A percentile compares a stretch with the other conserved stretches of the same genome.
These are phyloP conservation scores for Solioccasus polychromus DNA, from an alignment of 768 basidiomycete genomes.

Conservation along the genomic window DNA sequence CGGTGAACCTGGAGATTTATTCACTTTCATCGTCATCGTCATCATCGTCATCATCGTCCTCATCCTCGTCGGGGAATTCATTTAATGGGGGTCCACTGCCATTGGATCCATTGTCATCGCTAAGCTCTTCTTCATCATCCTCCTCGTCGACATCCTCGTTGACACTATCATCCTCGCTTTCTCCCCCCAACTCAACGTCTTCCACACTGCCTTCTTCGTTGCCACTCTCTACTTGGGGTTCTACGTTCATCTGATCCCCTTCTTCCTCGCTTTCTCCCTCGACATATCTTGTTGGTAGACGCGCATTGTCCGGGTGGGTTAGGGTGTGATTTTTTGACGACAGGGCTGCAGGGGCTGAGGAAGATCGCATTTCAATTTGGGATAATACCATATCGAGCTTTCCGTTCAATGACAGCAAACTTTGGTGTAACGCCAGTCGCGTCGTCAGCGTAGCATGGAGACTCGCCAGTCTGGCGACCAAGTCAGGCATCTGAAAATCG, in stretches of 20 bases:
- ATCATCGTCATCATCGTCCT: constrained; percentile 62
- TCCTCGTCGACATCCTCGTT: constrained; percentile 43
- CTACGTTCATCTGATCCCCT: constrained; percentile 55
- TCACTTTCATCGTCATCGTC: constrained; percentile 54
- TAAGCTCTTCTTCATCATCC: constrained; percentile 40
- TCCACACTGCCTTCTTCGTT: constrained; percentile 76
- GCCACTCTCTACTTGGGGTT: constrained; percentile 59
- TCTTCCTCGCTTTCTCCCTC: constrained; percentile 81
- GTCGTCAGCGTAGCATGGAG: constrained; percentile 80
- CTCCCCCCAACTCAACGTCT: constrained; percentile 71
- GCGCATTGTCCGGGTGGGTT: constrained; percentile 32
- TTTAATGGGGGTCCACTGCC: constrained; percentile 40
- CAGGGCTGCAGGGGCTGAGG: constrained; percentile 59
- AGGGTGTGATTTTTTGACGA: constrained; percentile 40
- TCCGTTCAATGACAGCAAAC: constrained; percentile 81
- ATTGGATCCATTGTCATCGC: constrained; percentile 40
- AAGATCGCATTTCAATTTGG: constrained; percentile 86
- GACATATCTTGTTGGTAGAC: constrained; percentile 54
- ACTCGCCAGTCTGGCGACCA: constrained; percentile 82
- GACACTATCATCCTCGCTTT: constrained; percentile 51
- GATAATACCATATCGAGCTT: constrained; percentile 91
- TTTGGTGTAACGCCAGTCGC: constrained; percentile 79
- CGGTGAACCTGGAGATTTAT: too few relatives aligned
- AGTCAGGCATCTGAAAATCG: constrained; percentile 74
- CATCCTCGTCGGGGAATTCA: constrained; percentile 61